phyloP scores from a whole-genome alignment of 1,284 basidiomycete species.

The Ceratobasidium sp. region DNA sequence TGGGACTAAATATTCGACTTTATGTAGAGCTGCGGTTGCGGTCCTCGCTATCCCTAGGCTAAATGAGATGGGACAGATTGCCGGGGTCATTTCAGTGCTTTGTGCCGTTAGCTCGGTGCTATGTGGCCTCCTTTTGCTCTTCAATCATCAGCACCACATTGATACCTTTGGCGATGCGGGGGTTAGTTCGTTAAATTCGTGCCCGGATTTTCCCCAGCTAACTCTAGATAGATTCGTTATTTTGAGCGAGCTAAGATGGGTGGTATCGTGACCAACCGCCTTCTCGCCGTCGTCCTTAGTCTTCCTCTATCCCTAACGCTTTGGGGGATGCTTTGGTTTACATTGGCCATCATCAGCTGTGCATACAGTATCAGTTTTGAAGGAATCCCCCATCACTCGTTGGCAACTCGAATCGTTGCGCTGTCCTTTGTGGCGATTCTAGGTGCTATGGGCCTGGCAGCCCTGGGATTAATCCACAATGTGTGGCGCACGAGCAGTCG shows the following conservation, averaged over 20 bases:
- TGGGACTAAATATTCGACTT: background rate
- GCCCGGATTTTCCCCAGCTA: background rate
- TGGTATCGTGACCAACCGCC: background rate
- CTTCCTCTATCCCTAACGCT: conserved; percentile 6
- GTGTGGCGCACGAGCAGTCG: no score
- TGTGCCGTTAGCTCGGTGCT: conserved; percentile 12
- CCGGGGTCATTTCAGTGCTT: background rate
- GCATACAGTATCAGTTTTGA: background rate
- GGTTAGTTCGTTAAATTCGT: background rate
- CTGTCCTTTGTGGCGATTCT: background rate
- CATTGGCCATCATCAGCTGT: background rate
- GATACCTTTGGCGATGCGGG: conserved; percentile 8
- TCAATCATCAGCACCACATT: conserved; percentile 10
- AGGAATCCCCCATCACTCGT: background rate
- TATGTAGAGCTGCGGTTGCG: background rate
- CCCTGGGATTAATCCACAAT: background rate
- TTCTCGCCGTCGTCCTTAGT: background rate
- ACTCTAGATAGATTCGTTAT: background rate
- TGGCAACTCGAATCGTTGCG: background rate
- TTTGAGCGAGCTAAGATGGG: conserved; percentile 6
- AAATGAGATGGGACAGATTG: background rate
- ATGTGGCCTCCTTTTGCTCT: conserved; percentile 9
- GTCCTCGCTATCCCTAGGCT: conserved; percentile 6
- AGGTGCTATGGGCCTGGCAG: background rate
- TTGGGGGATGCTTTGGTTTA: conserved; percentile 24